These are phyloP conservation scores for Xerocomus amazonicus DNA, from an alignment of 1,284 basidiomycete genomes.

Conservation along the genomic window DNA sequence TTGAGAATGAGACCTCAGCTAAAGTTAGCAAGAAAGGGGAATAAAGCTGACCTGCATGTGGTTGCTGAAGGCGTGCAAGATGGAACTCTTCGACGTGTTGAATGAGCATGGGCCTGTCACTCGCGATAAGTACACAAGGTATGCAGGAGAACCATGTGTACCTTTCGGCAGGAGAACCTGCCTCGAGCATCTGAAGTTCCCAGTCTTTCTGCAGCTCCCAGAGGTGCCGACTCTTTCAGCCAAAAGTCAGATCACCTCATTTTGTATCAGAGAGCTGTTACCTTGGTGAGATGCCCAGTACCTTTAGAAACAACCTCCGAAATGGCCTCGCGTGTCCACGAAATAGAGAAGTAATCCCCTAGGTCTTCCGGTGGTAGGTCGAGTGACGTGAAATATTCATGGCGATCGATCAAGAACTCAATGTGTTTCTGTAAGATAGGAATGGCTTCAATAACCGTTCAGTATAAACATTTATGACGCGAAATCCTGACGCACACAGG, in stretches of 20 bases:
- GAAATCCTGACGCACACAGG: constrained; percentile 57
- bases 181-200: constrained; percentile 63
- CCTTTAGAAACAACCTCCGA: constrained; percentile 56
- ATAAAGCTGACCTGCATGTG: constrained; percentile 56
- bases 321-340: constrained; percentile 60
- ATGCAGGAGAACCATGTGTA: constrained; percentile 26
- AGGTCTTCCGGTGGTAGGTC: constrained; percentile 46
- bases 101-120: constrained; percentile 33
- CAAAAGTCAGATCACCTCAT: constrained; percentile 14
- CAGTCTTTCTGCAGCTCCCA: constrained; percentile 77
- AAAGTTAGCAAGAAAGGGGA: too few relatives aligned
- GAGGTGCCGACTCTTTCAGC: constrained; percentile 58
- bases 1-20: constrained; percentile 5
- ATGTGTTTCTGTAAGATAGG: constrained; percentile 68
- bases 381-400: constrained; percentile 45
- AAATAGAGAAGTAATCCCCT: constrained; percentile 50
- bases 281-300: constrained; percentile 58
- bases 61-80: constrained; percentile 59
- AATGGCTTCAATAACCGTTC: constrained; percentile 51
- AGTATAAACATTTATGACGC: constrained; percentile 6
- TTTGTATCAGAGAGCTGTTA: constrained; percentile 23
- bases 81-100: constrained; percentile 49
- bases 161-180: constrained; percentile 45
- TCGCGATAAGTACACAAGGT: constrained; percentile 28
- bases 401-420: constrained; percentile 59